phyloP scores from a whole-genome alignment of 2,329 filamentous ascomycete species.

The Paraphoma chrysanthemicola region DNA sequence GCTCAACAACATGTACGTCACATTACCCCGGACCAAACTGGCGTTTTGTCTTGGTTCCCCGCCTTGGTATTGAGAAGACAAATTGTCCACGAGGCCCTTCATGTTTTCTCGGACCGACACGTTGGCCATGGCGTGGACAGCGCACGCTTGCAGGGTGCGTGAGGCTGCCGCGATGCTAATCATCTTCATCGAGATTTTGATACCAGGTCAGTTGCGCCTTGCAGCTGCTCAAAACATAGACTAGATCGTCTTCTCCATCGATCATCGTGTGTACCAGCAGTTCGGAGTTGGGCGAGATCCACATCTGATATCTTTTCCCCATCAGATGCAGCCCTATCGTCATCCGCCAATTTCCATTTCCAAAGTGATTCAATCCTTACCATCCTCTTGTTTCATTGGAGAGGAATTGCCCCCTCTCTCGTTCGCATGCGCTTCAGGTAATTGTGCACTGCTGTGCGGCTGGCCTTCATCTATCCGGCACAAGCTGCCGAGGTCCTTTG shows the following conservation, averaged over 20 bases:
- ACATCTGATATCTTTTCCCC: neutral
- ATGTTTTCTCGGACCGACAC: neutral
- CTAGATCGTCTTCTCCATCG: neutral
- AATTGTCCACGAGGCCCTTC: neutral
- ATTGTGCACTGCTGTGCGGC: too few species aligned
- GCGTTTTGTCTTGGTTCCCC: neutral
- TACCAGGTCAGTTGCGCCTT: neutral
- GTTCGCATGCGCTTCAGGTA: neutral
- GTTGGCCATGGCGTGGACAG: neutral
- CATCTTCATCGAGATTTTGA: neutral
- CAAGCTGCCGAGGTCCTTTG: neutral
- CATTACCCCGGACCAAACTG: slow-evolving; percentile 1
- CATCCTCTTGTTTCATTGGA: too few species aligned
- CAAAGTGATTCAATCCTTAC: too few species aligned
- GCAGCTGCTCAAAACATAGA: neutral
- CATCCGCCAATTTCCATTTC: neutral
- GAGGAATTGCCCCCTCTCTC: neutral
- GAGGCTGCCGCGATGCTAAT: neutral
- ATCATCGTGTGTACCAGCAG: neutral
- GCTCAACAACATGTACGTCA: slow-evolving; percentile 3
- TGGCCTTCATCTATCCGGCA: neutral
- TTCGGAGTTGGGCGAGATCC: neutral
- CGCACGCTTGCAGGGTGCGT: neutral
- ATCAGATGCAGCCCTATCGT: neutral
- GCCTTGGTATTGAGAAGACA: neutral